phyloP scores from a whole-genome alignment of 1,139 yeast genomes.

The Debaryomyces udenii region DNA sequence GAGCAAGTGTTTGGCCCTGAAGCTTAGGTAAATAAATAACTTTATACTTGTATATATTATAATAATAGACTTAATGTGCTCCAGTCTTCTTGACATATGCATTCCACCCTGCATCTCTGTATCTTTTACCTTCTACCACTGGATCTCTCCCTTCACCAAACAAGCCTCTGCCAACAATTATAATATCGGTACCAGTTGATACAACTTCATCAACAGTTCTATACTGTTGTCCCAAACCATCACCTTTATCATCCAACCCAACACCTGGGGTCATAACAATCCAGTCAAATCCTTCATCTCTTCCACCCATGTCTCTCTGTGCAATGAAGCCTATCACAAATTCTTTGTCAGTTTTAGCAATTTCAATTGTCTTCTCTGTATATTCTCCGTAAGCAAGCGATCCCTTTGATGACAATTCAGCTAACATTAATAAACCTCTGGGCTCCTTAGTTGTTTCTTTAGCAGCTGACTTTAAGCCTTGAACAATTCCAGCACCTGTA shows the following conservation, averaged over 20 bases:
- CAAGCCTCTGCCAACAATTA: constrained; percentile 96
- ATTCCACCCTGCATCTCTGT: constrained; percentile 91
- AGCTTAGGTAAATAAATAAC: neutral
- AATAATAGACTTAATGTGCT: constrained; percentile 11
- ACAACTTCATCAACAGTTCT: constrained; percentile 87
- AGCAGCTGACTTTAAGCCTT: constrained; percentile 86
- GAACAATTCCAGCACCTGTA: constrained; percentile 91
- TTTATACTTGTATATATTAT: constrained; percentile 10
- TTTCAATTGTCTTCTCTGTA: constrained; percentile 82
- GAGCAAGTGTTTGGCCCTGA: constrained; percentile 15
- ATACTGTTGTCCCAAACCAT: constrained; percentile 93
- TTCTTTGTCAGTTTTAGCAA: constrained; percentile 83
- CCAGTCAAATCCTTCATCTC: constrained; percentile 89
- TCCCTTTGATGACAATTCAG: constrained; percentile 93
- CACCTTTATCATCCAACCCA: constrained; percentile 97
- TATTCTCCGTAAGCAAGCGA: constrained; percentile 92
- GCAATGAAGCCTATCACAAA: constrained; percentile 98
- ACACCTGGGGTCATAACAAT: constrained; percentile 97
- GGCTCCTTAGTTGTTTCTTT: constrained; percentile 69
- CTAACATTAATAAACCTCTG: constrained; percentile 91
- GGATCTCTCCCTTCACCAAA: constrained; percentile 97
- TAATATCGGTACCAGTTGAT: constrained; percentile 83
- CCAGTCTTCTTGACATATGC: constrained; percentile 63
- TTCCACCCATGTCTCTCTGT: constrained; percentile 83
- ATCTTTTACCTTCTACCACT: constrained; percentile 79